Conservation (phyloP, 2,329 filamentous ascomycete species). For the Colletotrichum higginsianum region DNA sequence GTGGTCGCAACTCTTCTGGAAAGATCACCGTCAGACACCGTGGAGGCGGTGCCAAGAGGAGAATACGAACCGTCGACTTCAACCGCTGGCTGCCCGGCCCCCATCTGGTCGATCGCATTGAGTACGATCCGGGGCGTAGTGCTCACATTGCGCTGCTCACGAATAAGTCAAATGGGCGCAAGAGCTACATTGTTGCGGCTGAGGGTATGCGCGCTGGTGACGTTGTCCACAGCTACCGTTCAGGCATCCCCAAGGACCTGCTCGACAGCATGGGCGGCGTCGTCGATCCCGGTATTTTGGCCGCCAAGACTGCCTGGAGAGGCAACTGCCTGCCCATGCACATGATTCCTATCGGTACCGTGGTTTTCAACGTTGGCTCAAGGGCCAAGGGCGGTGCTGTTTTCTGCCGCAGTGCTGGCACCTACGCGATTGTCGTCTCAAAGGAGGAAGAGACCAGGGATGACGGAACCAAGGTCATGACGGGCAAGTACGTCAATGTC, state of each 20-base stretch:
- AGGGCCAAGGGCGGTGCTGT: constrained; percentile 82
- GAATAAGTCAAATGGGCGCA: constrained; percentile 78
- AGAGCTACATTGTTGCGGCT: constrained; percentile 95
- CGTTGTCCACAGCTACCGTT: constrained; percentile 90
- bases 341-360: constrained; percentile 95
- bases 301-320: constrained; percentile 92
- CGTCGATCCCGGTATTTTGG: constrained; percentile 95
- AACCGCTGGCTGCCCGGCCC: constrained; percentile 82
- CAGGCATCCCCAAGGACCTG: constrained; percentile 89
- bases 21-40: constrained; percentile 90
- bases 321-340: constrained; percentile 96
- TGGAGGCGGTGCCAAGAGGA: constrained; percentile 91
- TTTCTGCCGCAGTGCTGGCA: constrained; percentile 95
- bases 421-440: constrained; percentile 88
- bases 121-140: constrained; percentile 94
- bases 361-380: constrained; percentile 91
- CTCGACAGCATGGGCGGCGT: constrained; percentile 93
- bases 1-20: constrained; percentile 91
- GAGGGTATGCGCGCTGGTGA: constrained; percentile 95
- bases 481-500: constrained; percentile 85
- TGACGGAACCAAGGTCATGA: constrained; percentile 73
- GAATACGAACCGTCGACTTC: constrained; percentile 95
- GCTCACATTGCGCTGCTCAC: constrained; percentile 93
- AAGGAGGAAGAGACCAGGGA: constrained; percentile 84
- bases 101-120: constrained; percentile 92